These are phyloP conservation scores for Solanum ossicruentum DNA, from an alignment of 257 asterid genomes.

Conservation along the genomic window DNA sequence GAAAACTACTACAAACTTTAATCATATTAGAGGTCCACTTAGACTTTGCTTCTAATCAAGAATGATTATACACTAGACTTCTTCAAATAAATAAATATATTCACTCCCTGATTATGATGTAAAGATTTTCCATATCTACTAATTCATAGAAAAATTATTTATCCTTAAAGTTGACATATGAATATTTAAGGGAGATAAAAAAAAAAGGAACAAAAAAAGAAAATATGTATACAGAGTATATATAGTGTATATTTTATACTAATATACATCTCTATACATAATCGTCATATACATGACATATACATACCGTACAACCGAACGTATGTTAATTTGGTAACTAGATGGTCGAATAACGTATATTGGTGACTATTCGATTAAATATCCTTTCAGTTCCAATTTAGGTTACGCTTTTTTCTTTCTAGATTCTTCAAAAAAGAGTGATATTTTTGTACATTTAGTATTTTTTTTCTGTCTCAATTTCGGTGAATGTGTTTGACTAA, in stretches of 20 bases:
- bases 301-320: background rate
- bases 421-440: background rate
- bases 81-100: background rate
- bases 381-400: background rate
- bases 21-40: conserved; percentile 31
- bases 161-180: background rate
- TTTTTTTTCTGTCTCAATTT: background rate
- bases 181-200: background rate
- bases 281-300: background rate
- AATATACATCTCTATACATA: background rate
- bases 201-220: background rate
- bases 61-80: conserved; percentile 49
- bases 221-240: background rate
- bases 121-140: background rate
- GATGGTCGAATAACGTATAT: background rate
- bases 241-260: background rate
- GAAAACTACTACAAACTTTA: conserved; percentile 20
- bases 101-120: background rate
- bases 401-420: background rate
- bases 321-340: background rate
- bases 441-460: background rate
- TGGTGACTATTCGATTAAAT: background rate
- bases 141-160: background rate
- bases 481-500: background rate
- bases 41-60: conserved; percentile 43